These are phyloP conservation scores for Scheffersomyces spartinae DNA, from an alignment of 805 yeast species.

Conservation along the genomic window DNA sequence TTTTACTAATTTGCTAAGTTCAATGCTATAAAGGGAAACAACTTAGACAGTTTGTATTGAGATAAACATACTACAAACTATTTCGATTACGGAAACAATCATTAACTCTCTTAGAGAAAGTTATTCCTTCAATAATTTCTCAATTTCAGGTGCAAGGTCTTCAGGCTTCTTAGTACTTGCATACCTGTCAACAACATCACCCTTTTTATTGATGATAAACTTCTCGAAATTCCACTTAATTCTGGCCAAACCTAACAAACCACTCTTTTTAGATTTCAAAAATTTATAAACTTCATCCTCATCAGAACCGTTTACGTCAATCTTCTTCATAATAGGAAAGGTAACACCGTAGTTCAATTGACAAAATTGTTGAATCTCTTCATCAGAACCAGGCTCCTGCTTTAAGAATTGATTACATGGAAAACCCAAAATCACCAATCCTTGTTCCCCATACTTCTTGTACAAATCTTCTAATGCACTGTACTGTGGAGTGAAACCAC, in stretches of 20 bases:
- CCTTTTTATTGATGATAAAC: slow-evolving; percentile 48
- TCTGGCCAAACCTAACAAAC: slow-evolving; percentile 25
- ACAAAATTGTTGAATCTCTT: slow-evolving; percentile 10
- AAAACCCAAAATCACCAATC: slow-evolving; percentile 65
- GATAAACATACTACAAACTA: too few species aligned
- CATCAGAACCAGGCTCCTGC: slow-evolving; percentile 60
- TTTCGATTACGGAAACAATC: too few species aligned
- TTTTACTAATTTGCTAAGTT: too few species aligned
- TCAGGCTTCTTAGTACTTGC: slow-evolving; percentile 61
- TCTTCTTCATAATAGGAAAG: slow-evolving; percentile 27
- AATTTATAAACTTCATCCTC: slow-evolving; percentile 17
- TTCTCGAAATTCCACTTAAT: slow-evolving; percentile 77
- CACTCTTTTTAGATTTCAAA: slow-evolving; percentile 16
- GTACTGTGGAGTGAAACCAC: slow-evolving; percentile 32
- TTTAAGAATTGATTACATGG: slow-evolving; percentile 87
- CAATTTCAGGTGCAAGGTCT: slow-evolving; percentile 45
- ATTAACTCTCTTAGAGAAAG: too few species aligned
- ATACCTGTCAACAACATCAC: slow-evolving; percentile 48
- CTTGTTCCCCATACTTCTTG: slow-evolving; percentile 50
- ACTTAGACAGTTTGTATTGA: too few species aligned
- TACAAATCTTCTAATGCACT: slow-evolving; percentile 47
- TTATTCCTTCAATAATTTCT: slow-evolving; percentile 34
- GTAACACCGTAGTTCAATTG: slow-evolving; percentile 17
- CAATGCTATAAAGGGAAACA: too few species aligned
- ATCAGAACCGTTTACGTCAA: slow-evolving; percentile 23